These are phyloP conservation scores for Zopfia rhizophila DNA, from an alignment of 2,329 filamentous ascomycete species.

Conservation along the genomic window DNA sequence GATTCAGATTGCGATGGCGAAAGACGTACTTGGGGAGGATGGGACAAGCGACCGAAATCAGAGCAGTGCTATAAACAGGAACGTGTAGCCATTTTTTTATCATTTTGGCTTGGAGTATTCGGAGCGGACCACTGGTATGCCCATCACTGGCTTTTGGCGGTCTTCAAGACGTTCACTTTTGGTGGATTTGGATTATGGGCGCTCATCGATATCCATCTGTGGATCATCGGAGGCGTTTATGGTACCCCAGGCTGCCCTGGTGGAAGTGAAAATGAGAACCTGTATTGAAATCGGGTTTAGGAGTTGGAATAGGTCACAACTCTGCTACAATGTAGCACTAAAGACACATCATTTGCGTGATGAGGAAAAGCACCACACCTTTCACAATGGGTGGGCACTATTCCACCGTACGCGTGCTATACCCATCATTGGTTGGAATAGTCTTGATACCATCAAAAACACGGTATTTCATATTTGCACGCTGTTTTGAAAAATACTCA, in stretches of 20 bases:
- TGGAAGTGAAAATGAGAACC: conserved; percentile 4
- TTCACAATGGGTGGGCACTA: too few relatives aligned
- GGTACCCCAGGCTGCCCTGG: conserved; percentile 7
- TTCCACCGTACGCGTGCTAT: too few relatives aligned
- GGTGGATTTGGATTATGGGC: conserved; percentile 1
- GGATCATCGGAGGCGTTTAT: conserved; percentile 8
- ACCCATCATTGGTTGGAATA: too few relatives aligned
- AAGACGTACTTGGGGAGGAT: conserved; percentile 6
- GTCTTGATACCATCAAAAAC: too few relatives aligned
- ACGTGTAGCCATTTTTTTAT: conserved; percentile 2
- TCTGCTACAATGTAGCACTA: too few relatives aligned
- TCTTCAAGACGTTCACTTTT: conserved; percentile 7
- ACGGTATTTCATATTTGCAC: too few relatives aligned
- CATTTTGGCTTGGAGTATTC: background rate
- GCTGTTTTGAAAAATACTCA: too few relatives aligned
- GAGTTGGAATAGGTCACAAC: too few relatives aligned
- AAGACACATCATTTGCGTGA: too few relatives aligned
- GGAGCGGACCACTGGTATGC: conserved; percentile 13
- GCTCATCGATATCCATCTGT: background rate
- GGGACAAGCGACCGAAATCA: background rate
- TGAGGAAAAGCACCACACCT: too few relatives aligned
- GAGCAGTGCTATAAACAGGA: conserved; percentile 13
- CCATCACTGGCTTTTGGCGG: conserved; percentile 5
- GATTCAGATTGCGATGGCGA: too few relatives aligned
- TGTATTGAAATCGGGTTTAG: too few relatives aligned